Evolutionary conservation across 2,329 filamentous ascomycete genomes (phyloP), one percentile per base, ranked within the genome.

Genomic region (Colletotrichum orchidophilum): DNA sequence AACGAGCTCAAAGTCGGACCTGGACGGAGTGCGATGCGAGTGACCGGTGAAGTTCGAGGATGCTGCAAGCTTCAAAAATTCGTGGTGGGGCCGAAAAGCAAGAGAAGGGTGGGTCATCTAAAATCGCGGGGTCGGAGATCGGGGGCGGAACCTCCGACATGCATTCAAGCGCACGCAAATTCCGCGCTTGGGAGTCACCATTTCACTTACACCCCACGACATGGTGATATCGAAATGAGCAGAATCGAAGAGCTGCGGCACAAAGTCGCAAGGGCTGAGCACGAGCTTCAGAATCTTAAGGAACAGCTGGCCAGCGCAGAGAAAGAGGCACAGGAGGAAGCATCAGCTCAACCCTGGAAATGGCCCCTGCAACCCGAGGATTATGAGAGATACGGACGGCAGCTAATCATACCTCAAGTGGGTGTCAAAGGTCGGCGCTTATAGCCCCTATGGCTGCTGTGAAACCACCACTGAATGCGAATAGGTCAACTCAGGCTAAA

Each of bases 311-410:
- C 80, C 3, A 75, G 79, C 4, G 80, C 82, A 1, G 85, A 87
- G 72, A 74, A 78, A 1, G 71, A 76, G 27, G 59, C 75, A 12
- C 62, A 71, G 15, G 39, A 74, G n/a, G 62, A 70, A 24, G 50
- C 58, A 12, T 57, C 69, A 15, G 60, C 66, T 1, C 42, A 59
- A 29, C 42, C 57, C 0, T 84, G 83, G 82, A 88, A 83, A 74
- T 96, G 94, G 92, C 94, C 93, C 0, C 84, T 97, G 2, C 81
- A 83, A 4, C 83, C 86, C 18, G 88, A 92, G 5, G 95, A 98
- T 76, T 97, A 97, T 80, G 90, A 90, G 74, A 88, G 95, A 72
- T 98, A 98, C 83, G 95, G 94, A 8, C 87, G 96, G 49, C 96
- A 98, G 82, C 91, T 98, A 84, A 95, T 98, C 74, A 90, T 98